Conservation (phyloP, 768 basidiomycete species). For the Lepiota venenata region DNA sequence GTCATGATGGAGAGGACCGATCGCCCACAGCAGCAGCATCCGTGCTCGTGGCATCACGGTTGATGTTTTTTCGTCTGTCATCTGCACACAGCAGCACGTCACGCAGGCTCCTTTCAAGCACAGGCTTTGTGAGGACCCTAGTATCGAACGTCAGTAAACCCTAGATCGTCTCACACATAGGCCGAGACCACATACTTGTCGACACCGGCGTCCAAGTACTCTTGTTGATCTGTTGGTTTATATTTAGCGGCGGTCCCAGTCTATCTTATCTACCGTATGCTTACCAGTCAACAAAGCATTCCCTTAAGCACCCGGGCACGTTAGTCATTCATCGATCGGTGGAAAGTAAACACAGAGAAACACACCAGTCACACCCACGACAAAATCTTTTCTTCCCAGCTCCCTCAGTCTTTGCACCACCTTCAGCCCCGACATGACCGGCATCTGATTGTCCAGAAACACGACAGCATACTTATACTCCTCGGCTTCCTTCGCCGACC, state of each 20-base stretch:
- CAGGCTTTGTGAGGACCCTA: constrained; percentile 80
- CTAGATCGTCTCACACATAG: neutral
- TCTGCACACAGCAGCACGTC: constrained; percentile 44
- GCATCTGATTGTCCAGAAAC: constrained; percentile 80
- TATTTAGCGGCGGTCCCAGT: constrained; percentile 16
- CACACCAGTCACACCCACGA: constrained; percentile 78
- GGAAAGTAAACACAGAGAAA: neutral
- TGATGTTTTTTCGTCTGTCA: constrained; percentile 37
- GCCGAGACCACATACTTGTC: constrained; percentile 51
- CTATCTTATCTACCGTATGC: constrained; percentile 13
- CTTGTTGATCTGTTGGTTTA: constrained; percentile 55
- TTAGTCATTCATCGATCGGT: constrained; percentile 1
- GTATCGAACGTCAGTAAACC: constrained; percentile 12
- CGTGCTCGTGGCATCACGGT: constrained; percentile 12
- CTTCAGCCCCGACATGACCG: constrained; percentile 71
- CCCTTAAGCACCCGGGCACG: constrained; percentile 28
- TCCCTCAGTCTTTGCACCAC: constrained; percentile 62
- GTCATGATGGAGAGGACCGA: neutral
- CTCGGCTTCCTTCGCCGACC: constrained; percentile 14
- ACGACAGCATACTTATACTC: constrained; percentile 43
- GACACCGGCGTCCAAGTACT: constrained; percentile 73
- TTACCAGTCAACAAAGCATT: constrained; percentile 50
- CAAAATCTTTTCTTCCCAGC: constrained; percentile 66
- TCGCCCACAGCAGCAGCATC: constrained; percentile 1
- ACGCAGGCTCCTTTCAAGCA: constrained; percentile 54